Conservation (phyloP, 1,284 basidiomycete species). For the Sutorius eximius region DNA sequence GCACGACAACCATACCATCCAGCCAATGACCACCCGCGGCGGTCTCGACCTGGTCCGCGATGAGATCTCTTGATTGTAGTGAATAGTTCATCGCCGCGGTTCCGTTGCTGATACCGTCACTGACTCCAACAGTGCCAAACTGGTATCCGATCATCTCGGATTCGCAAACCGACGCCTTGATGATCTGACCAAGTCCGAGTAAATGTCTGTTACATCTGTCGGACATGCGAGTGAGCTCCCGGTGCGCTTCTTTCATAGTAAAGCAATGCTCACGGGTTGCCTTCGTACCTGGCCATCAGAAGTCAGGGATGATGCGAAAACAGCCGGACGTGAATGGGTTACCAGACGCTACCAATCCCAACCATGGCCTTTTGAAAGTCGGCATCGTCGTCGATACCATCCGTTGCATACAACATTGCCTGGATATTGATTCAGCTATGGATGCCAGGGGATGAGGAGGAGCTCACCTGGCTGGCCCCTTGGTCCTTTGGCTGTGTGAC, state of each 20-base stretch:
- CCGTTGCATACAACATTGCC: constrained; percentile 97
- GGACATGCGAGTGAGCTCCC: constrained; percentile 2
- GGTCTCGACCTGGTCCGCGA: constrained; percentile 95
- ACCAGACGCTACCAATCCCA: constrained; percentile 94
- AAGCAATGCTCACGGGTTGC: constrained; percentile 68
- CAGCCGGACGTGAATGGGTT: constrained; percentile 33
- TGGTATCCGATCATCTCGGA: constrained; percentile 90
- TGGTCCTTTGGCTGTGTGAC: constrained; percentile 91
- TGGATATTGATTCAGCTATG: constrained; percentile 31
- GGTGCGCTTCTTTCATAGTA: neutral
- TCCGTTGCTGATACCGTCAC: constrained; percentile 98
- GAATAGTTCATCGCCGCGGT: constrained; percentile 93
- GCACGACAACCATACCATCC: constrained; percentile 96
- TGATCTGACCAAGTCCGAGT: constrained; percentile 81
- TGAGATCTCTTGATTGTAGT: constrained; percentile 93
- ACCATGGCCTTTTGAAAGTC: constrained; percentile 96
- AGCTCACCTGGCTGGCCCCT: constrained; percentile 83
- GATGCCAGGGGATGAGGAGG: neutral
- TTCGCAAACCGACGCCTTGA: constrained; percentile 78
- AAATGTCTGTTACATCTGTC: constrained; percentile 89
- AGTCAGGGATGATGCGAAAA: constrained; percentile 14
- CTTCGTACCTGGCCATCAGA: constrained; percentile 73
- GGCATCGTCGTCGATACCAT: constrained; percentile 73
- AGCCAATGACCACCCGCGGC: constrained; percentile 97
- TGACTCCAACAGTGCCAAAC: constrained; percentile 96